phyloP scores from a whole-genome alignment of 31 red algal genomes.

The Endocladia muricata region DNA sequence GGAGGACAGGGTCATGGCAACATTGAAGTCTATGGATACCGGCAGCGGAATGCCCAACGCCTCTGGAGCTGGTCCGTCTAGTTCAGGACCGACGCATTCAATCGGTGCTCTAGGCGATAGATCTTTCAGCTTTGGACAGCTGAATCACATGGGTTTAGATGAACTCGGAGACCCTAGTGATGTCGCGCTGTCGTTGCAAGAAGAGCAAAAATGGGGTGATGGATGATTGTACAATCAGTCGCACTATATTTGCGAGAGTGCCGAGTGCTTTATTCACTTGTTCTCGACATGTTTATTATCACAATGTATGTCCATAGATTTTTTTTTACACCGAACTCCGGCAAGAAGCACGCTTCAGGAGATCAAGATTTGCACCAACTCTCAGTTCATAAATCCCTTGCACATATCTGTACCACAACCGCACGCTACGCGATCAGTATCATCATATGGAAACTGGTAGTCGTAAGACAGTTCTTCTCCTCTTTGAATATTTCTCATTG shows the following conservation, averaged over 20 bases:
- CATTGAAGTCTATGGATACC: slow-evolving; percentile 24
- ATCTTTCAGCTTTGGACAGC: slow-evolving; percentile 61
- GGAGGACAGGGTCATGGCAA: slow-evolving; percentile 37
- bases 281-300: neutral
- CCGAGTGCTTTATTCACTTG: neutral
- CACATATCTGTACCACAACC: slow-evolving; percentile 47
- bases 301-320: neutral
- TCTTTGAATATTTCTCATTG: slow-evolving; percentile 52
- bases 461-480: slow-evolving; percentile 93
- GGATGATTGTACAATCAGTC: slow-evolving; percentile 4
- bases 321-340: no score
- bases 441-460: slow-evolving; percentile 80
- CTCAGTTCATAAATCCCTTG: slow-evolving; percentile 62
- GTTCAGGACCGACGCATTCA: slow-evolving; percentile 12
- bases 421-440: slow-evolving; percentile 45
- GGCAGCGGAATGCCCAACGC: neutral
- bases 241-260: slow-evolving; percentile 1
- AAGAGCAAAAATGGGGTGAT: slow-evolving; percentile 54
- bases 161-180: slow-evolving; percentile 60
- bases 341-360: no score
- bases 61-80: slow-evolving; percentile 24
- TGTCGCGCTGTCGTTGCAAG: slow-evolving; percentile 53
- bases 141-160: slow-evolving; percentile 64
- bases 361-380: no score
- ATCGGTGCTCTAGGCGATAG: slow-evolving; percentile 55